These are phyloP conservation scores for Diplogelasinospora grovesii DNA, from an alignment of 495 filamentous ascomycete species.

Conservation along the genomic window DNA sequence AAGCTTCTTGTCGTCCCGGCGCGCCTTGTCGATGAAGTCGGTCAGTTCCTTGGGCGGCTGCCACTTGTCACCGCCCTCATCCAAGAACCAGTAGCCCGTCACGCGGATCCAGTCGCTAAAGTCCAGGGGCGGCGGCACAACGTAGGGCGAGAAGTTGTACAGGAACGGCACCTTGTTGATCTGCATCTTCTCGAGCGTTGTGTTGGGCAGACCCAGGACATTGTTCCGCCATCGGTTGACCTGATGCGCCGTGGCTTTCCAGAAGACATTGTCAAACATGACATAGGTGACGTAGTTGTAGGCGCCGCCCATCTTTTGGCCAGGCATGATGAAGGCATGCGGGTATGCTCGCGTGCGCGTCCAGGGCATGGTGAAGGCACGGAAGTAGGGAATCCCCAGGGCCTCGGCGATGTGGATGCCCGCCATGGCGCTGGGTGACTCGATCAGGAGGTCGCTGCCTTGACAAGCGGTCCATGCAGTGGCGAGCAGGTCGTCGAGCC, in stretches of 20 bases:
- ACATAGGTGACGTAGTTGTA: constrained; percentile 96
- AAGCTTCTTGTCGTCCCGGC: constrained; percentile 77
- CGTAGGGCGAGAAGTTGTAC: constrained; percentile 92
- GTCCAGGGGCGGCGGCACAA: constrained; percentile 87
- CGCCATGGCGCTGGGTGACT: constrained; percentile 95
- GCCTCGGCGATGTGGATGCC: constrained; percentile 99
- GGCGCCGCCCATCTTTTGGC: constrained; percentile 85
- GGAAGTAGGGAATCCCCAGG: constrained; percentile 88
- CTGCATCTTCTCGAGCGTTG: constrained; percentile 84
- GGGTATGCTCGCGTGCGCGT: constrained; percentile 92
- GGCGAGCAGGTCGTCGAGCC: constrained; percentile 81
- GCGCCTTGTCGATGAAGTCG: constrained; percentile 74
- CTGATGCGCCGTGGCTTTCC: constrained; percentile 86
- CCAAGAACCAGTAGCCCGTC: constrained; percentile 96
- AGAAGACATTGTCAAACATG: constrained; percentile 96
- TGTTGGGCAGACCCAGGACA: constrained; percentile 68
- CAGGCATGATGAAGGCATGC: constrained; percentile 93
- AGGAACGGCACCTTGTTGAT: constrained; percentile 94
- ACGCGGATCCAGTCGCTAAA: constrained; percentile 97
- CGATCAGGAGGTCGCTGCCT: constrained; percentile 82
- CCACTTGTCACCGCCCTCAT: constrained; percentile 67
- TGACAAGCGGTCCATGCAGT: constrained; percentile 86
- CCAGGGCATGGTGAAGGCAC: constrained; percentile 99
- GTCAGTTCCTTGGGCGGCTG: constrained; percentile 65
- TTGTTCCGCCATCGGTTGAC: constrained; percentile 90